phyloP scores from a whole-genome alignment of 768 basidiomycete genomes.

The Solioccasus polychromus region DNA sequence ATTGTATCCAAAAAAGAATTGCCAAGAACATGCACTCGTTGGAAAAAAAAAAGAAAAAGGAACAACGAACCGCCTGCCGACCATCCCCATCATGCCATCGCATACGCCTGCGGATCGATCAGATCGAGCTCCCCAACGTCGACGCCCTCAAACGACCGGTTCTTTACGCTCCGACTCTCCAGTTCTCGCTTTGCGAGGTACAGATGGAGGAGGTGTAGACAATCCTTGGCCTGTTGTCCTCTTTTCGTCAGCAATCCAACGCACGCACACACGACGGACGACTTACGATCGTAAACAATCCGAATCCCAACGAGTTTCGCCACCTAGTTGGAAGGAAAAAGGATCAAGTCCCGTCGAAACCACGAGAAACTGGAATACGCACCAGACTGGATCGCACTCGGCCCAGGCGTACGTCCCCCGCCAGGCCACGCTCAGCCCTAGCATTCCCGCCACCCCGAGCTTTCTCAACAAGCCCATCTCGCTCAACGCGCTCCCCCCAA shows the following conservation, averaged over 20 bases:
- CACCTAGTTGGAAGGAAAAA: slow-evolving; percentile 36
- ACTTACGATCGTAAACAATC: slow-evolving; percentile 59
- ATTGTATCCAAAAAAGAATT: no score
- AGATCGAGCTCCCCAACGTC: slow-evolving; percentile 66
- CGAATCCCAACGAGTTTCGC: slow-evolving; percentile 69
- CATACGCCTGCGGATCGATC: slow-evolving; percentile 35
- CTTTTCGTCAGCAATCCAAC: neutral
- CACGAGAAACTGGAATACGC: slow-evolving; percentile 1
- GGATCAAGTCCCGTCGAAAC: neutral
- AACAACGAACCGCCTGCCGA: no score
- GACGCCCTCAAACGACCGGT: slow-evolving; percentile 69
- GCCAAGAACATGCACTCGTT: no score
- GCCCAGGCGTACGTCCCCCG: slow-evolving; percentile 61
- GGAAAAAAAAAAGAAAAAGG: no score
- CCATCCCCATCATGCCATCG: slow-evolving; percentile 6
- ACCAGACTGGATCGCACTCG: slow-evolving; percentile 75
- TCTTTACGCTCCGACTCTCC: slow-evolving; percentile 65
- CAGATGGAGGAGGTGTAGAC: slow-evolving; percentile 61
- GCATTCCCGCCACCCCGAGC: slow-evolving; percentile 26
- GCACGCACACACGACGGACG: neutral
- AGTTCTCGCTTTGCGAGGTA: slow-evolving; percentile 72
- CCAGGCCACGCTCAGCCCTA: slow-evolving; percentile 48
- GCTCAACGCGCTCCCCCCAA: slow-evolving; percentile 11
- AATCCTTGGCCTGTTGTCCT: slow-evolving; percentile 62
- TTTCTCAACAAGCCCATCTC: slow-evolving; percentile 21